Conservation (phyloP, 148 eudicot species). For the Pharnaceum exiguum region DNA sequence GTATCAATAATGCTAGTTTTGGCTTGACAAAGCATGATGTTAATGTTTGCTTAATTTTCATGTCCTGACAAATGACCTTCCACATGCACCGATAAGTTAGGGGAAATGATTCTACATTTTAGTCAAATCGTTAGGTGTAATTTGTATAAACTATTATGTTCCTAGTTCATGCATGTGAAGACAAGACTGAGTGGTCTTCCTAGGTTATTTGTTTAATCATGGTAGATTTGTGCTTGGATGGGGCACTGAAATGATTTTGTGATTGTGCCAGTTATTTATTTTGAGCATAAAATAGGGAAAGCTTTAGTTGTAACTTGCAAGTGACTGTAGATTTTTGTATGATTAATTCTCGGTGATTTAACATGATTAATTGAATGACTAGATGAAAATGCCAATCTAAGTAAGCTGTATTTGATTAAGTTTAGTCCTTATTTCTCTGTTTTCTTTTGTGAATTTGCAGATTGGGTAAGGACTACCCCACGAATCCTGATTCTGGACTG, state of each 20-base stretch:
- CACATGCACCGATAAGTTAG: slow-evolving; percentile 9
- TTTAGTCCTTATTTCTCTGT: neutral
- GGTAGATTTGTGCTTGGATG: neutral
- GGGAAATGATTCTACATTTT: slow-evolving; percentile 11
- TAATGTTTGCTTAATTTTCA: neutral
- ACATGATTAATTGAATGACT: too few species aligned
- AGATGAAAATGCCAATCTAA: too few species aligned
- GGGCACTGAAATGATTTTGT: neutral
- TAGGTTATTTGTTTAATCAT: slow-evolving; percentile 9
- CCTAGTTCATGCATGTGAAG: slow-evolving; percentile 12
- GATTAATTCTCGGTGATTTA: too few species aligned
- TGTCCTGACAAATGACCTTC: slow-evolving; percentile 12
- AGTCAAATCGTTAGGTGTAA: slow-evolving; percentile 21
- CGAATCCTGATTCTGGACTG: slow-evolving; percentile 64
- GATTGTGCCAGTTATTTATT: neutral
- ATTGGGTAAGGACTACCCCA: slow-evolving; percentile 78
- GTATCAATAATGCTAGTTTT: neutral
- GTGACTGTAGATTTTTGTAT: too few species aligned
- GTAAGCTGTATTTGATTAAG: too few species aligned
- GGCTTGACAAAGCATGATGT: neutral
- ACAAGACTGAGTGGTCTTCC: slow-evolving; percentile 23
- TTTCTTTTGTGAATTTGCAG: slow-evolving; percentile 35
- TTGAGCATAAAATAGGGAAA: slow-evolving; percentile 7
- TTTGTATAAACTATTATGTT: slow-evolving; percentile 4
- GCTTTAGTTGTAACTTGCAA: slow-evolving; percentile 8